A percentile compares a stretch with the other conserved stretches of the same genome.
Conservation (phyloP, 2,329 filamentous ascomycete genomes). For the Furcasterigmium sp. region DNA sequence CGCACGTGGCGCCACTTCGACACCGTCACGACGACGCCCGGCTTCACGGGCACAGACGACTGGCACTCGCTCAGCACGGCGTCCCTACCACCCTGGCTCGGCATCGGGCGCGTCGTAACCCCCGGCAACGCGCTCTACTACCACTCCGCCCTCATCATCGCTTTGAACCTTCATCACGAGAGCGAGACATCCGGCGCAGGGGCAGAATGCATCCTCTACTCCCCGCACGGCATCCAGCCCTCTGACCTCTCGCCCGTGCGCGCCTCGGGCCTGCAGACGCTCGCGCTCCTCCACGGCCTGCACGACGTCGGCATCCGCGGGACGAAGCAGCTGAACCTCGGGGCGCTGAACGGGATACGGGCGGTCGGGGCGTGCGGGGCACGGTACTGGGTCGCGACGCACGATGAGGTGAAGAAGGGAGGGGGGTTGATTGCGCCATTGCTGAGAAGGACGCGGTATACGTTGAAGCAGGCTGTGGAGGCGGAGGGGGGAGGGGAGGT, state of each 20-base stretch:
- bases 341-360: conserved; percentile 54
- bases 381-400: conserved; percentile 60
- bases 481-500: conserved; percentile 26
- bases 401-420: conserved; percentile 59
- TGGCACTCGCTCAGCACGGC: conserved; percentile 13
- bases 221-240: conserved; percentile 9
- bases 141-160: conserved; percentile 56
- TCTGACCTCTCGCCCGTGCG: conserved; percentile 36
- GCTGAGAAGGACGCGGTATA: conserved; percentile 37
- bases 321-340: conserved; percentile 56
- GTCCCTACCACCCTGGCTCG: conserved; percentile 53
- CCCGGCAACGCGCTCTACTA: conserved; percentile 51
- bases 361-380: conserved; percentile 47
- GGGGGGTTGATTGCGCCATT: conserved; percentile 51
- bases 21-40: conserved; percentile 42
- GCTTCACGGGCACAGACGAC: conserved; percentile 27
- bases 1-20: conserved; percentile 55
- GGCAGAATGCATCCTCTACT: conserved; percentile 12
- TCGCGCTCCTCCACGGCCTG: conserved; percentile 60
- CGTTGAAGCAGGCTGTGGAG: conserved; percentile 34
- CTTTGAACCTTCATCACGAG: conserved; percentile 43
- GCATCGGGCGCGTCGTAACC: conserved; percentile 51
- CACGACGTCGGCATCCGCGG: conserved; percentile 51
- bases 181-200: conserved; percentile 23
- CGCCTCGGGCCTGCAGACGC: conserved; percentile 38